These are phyloP conservation scores for Meira miltonrushii DNA, from an alignment of 1,284 basidiomycete species.

Conservation along the genomic window DNA sequence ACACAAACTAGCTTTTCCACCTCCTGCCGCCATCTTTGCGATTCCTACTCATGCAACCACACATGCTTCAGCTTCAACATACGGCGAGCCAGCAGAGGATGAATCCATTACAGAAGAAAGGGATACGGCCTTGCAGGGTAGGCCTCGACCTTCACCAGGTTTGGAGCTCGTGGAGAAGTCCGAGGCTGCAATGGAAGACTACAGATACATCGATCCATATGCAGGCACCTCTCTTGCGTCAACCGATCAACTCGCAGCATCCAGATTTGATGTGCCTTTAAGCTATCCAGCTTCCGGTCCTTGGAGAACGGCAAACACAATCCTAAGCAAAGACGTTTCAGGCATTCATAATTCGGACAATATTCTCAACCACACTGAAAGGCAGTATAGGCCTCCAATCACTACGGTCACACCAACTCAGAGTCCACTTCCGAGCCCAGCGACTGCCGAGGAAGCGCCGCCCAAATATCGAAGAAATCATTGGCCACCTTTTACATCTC, in stretches of 20 bases:
- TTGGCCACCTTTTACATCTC: neutral
- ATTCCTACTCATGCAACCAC: conserved; percentile 7
- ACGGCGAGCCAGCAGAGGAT: neutral
- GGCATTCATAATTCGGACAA: neutral
- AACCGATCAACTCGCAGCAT: neutral
- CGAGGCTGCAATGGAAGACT: neutral
- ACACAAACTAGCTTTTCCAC: neutral
- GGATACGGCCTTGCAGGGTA: neutral
- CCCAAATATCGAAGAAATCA: neutral
- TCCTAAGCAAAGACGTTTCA: neutral
- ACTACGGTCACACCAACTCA: neutral
- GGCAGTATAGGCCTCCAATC: neutral
- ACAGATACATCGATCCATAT: neutral
- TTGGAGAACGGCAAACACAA: neutral
- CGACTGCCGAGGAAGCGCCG: neutral
- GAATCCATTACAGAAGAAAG: no score
- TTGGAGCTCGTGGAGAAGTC: neutral
- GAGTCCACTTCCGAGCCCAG: neutral
- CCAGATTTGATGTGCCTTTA: neutral
- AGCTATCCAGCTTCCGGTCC: neutral
- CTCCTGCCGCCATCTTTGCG: conserved; percentile 3
- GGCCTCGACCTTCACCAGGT: conserved; percentile 1
- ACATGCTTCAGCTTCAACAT: neutral
- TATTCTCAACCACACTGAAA: no score
- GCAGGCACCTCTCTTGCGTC: neutral